Percentiles rank a stretch among this genome's conserved stretches.
Evolutionary conservation across 257 asterid genomes (phyloP).

Genomic region (Mentha longifolia): DNA sequence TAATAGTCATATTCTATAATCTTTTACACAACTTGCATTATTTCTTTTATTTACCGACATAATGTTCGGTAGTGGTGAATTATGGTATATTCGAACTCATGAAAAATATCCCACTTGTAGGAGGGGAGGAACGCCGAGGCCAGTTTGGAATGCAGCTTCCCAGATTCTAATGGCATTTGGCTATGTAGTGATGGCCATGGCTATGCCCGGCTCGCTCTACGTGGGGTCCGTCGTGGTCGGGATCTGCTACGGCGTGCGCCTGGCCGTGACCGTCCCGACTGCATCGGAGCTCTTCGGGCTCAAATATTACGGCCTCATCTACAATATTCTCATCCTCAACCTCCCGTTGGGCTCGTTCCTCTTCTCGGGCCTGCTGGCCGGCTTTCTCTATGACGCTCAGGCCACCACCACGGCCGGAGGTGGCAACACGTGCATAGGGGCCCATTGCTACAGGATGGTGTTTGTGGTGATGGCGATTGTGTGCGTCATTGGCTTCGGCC

Average conservation of each 20-base stretch:
- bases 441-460: slow-evolving; percentile 71
- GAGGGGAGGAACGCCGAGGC: slow-evolving; percentile 68
- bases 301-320: slow-evolving; percentile 69
- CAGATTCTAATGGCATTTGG: slow-evolving; percentile 73
- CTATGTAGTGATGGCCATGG: slow-evolving; percentile 63
- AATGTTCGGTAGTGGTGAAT: not conserved
- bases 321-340: slow-evolving; percentile 71
- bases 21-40: not conserved
- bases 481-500: slow-evolving; percentile 56
- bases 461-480: slow-evolving; percentile 62
- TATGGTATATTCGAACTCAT: not conserved
- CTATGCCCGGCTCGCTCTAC: slow-evolving; percentile 67
- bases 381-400: slow-evolving; percentile 59
- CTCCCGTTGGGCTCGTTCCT: slow-evolving; percentile 78
- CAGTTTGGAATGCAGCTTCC: slow-evolving; percentile 77
- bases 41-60: not conserved
- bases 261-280: slow-evolving; percentile 61
- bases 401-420: slow-evolving; percentile 56
- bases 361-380: slow-evolving; percentile 81
- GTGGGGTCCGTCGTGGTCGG: slow-evolving; percentile 74
- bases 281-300: slow-evolving; percentile 86
- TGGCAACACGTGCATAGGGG: slow-evolving; percentile 67
- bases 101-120: slow-evolving; percentile 29
- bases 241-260: slow-evolving; percentile 66
- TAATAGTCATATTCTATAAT: not conserved